A percentile compares a stretch with the other conserved stretches of the same genome.
phyloP scores from a whole-genome alignment of 1,284 basidiomycete genomes.

The Leucoagaricus sp. region DNA sequence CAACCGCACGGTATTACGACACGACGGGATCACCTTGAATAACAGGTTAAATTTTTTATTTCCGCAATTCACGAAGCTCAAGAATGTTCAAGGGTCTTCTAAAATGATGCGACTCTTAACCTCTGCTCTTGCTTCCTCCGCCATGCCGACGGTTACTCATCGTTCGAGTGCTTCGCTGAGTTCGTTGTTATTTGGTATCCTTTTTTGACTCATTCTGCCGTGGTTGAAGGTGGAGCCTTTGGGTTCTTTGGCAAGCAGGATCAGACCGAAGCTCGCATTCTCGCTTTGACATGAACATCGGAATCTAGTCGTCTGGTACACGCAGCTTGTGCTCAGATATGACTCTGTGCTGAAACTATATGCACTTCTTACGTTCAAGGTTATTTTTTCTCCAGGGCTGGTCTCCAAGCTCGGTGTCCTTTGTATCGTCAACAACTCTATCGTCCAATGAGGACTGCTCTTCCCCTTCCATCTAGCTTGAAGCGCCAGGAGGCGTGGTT shows the following conservation, averaged over 20 bases:
- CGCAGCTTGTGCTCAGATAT: no score
- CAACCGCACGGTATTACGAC: no score
- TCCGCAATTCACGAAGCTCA: neutral
- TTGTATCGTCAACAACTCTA: neutral
- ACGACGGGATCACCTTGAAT: no score
- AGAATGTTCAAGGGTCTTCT: neutral
- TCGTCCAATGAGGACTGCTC: conserved; percentile 7
- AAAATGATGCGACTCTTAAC: no score
- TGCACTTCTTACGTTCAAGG: neutral
- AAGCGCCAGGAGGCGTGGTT: no score
- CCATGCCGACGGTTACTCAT: neutral
- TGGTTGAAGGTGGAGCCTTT: neutral
- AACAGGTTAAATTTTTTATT: neutral
- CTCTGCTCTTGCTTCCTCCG: conserved; percentile 3
- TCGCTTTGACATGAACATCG: neutral
- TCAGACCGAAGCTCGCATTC: neutral
- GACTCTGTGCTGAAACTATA: no score
- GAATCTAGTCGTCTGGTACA: no score
- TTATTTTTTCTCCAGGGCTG: conserved; percentile 7
- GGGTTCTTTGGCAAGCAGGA: neutral
- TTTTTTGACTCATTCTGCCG: neutral
- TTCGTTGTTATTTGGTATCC: neutral
- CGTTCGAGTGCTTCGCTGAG: neutral
- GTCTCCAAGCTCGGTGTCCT: neutral
- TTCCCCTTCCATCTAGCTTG: neutral